These are phyloP conservation scores for Suhomyces sp. DNA, from an alignment of 805 yeast species.

Conservation along the genomic window DNA sequence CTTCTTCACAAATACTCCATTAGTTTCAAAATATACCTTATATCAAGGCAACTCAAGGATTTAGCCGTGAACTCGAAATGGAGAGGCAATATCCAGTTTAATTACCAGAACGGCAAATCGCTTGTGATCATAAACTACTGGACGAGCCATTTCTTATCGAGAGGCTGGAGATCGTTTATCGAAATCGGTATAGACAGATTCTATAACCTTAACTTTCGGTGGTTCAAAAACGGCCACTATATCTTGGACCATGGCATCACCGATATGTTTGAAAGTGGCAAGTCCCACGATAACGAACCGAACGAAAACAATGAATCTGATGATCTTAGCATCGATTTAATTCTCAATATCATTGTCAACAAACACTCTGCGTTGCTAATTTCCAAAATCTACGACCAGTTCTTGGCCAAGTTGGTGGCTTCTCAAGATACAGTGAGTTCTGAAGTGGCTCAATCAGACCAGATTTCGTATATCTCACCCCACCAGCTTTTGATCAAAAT, in stretches of 20 bases:
- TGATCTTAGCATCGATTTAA: constrained; percentile 35
- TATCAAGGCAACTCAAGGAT: constrained; percentile 55
- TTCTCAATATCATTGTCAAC: constrained; percentile 35
- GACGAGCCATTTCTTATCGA: constrained; percentile 44
- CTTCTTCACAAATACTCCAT: constrained; percentile 58
- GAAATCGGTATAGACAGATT: constrained; percentile 57
- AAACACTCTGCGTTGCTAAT: constrained; percentile 38
- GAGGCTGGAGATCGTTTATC: constrained; percentile 49
- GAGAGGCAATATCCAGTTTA: constrained; percentile 59
- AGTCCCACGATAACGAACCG: constrained; percentile 17
- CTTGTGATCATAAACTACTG: constrained; percentile 62
- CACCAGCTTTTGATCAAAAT: constrained; percentile 35
- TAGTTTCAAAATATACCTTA: constrained; percentile 59
- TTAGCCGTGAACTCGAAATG: constrained; percentile 48
- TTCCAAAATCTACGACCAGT: constrained; percentile 16
- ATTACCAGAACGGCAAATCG: constrained; percentile 53
- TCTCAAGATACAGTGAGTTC: neutral
- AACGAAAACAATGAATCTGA: constrained; percentile 18
- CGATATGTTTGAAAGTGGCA: constrained; percentile 3
- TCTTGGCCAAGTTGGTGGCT: constrained; percentile 1
- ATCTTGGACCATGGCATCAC: constrained; percentile 21
- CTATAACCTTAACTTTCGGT: constrained; percentile 51
- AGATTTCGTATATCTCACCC: constrained; percentile 19
- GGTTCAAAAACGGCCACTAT: constrained; percentile 60
- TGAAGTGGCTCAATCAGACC: neutral